Evolutionary conservation across 345 rosid species (phyloP).

Genomic region (Salix brachista): DNA sequence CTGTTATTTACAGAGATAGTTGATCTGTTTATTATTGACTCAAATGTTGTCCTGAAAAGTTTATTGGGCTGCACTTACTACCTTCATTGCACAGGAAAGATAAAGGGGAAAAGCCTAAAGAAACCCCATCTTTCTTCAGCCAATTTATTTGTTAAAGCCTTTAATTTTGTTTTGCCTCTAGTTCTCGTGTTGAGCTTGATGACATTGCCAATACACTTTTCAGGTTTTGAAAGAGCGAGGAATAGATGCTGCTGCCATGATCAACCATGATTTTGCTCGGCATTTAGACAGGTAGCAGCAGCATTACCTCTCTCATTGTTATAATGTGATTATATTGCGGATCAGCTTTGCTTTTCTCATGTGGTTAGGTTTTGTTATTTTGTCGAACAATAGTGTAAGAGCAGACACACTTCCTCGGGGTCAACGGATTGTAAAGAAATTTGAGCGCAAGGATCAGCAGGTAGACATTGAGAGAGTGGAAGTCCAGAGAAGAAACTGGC

Average conservation of each 20-base stretch:
- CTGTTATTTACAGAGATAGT: neutral
- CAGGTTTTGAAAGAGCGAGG: conserved; percentile 79
- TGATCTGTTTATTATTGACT: neutral
- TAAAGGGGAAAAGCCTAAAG: neutral
- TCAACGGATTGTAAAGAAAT: conserved; percentile 42
- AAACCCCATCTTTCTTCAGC: neutral
- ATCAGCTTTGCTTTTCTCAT: neutral
- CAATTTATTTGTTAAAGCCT: neutral
- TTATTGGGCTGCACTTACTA: neutral
- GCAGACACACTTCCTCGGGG: conserved; percentile 37
- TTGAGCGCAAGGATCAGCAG: conserved; percentile 50
- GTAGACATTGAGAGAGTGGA: conserved; percentile 47
- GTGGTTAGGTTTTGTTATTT: neutral
- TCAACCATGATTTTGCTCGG: conserved; percentile 39
- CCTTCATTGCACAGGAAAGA: neutral
- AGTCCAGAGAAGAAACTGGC: conserved; percentile 56
- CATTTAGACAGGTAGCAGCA: conserved; percentile 48
- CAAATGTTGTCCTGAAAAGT: too few species aligned
- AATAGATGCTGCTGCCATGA: conserved; percentile 39
- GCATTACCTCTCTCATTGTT: neutral
- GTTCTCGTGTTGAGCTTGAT: neutral
- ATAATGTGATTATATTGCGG: neutral
- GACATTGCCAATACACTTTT: conserved; percentile 5
- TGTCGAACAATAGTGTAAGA: neutral
- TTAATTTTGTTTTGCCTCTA: neutral